Evolutionary conservation across 192 early-diverging fungal genomes (phyloP), one percentile per base, ranked within the genome.

Genomic region (Phlyctochytrium planicorne): DNA sequence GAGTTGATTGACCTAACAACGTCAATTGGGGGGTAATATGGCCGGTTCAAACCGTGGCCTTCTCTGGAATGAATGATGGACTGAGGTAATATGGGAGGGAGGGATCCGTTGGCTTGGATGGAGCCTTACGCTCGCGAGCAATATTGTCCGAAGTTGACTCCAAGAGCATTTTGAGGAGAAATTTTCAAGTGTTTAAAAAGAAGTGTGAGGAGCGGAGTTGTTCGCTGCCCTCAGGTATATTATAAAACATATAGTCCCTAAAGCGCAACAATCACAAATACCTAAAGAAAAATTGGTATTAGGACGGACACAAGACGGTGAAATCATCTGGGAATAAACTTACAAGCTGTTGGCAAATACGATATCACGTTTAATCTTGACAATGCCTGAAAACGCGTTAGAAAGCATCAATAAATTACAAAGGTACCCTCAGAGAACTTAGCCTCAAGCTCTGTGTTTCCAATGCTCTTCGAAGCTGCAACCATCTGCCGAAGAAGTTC

Each of bases 341-440:
- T 96, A 99, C 68, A 99, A 84, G 52, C 92, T 94, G 20, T 88
- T 89, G 20, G 97, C 94, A 84, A 97, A 99, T 32, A 99, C 91
- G 80, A 99, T 97, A 66, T 97, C 95, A 68, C 95, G 84, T 80
- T 95, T 94, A 77, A 99, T 93, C 79, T 90, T 91, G 66, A 83
- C 85, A 67, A 94, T 94, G 14, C n/a, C n/a, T n/a, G n/a, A 29
- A 62, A 59, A 63, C 27, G 53, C 23, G 25, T 37, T 2, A 10
- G 4, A 29, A 16, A 67, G 35, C 0, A 52, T 34, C 50, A 55
- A 52, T 2, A 33, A 37, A 35, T 40, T 24, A 55, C n/a, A 66
- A 62, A n/a, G n/a, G n/a, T n/a, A n/a, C 90, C 94, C 55, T 93
- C 90, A 20, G 91, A 88, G 83, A 99, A 97, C 81, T 97, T 97